Evolutionary conservation across 2,329 filamentous ascomycete genomes (phyloP).

Genomic region (Fusarium sulawesiense): DNA sequence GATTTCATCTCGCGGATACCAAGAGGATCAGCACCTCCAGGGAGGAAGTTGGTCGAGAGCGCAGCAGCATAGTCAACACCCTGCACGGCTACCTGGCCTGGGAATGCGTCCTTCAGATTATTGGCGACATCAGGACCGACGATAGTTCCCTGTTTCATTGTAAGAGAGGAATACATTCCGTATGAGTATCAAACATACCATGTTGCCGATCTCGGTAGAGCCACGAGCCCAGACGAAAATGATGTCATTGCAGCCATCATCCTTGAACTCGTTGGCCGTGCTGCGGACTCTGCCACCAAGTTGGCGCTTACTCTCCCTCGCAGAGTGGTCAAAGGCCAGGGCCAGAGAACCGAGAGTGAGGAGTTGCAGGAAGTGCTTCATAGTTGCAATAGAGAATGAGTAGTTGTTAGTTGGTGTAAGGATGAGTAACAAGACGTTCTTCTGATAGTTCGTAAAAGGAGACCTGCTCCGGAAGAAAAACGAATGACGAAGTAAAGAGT

Average conservation of each 20-base stretch:
- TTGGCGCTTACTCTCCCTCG: neutral
- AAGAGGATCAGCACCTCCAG: neutral
- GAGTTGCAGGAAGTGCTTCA: neutral
- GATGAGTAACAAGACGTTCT: neutral
- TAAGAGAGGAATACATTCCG: neutral
- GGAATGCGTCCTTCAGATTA: neutral
- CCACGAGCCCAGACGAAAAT: neutral
- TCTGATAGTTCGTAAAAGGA: neutral
- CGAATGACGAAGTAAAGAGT: neutral
- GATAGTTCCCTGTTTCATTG: neutral
- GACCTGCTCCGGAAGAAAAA: neutral
- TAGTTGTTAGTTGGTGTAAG: neutral
- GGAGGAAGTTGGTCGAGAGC: neutral
- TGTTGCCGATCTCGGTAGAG: neutral
- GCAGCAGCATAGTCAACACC: neutral
- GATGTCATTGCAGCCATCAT: neutral
- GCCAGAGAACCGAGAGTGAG: neutral
- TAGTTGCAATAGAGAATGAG: neutral
- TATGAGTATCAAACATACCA: neutral
- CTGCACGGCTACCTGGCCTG: neutral
- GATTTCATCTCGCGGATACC: neutral
- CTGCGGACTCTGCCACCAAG: neutral
- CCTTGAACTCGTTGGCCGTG: neutral
- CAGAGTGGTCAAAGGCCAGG: neutral
- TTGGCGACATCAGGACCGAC: neutral